Percentiles rank a stretch among this genome's conserved stretches.
phyloP scores from a whole-genome alignment of 345 rosid species.

The Citrus sp. region DNA sequence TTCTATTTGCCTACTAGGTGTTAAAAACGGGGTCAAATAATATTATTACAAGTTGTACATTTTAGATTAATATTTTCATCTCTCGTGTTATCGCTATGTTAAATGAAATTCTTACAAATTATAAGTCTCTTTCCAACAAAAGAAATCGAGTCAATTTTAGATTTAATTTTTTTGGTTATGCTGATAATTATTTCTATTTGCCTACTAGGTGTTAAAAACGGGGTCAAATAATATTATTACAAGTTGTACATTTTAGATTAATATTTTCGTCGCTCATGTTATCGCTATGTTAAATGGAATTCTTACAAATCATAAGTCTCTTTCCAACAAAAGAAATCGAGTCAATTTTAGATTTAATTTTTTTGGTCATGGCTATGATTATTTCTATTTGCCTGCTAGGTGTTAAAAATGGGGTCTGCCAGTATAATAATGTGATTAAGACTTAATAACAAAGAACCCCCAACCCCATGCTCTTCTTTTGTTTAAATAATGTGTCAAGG shows the following conservation, averaged over 20 bases:
- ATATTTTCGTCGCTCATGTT: too few species aligned
- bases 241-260: too few species aligned
- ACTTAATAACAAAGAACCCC: not conserved
- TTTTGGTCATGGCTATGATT: not conserved
- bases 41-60: too few species aligned
- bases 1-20: not conserved
- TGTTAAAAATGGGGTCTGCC: not conserved
- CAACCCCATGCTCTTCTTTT: not conserved
- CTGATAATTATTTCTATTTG: not conserved
- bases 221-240: not conserved
- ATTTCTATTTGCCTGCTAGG: not conserved
- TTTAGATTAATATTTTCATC: too few species aligned
- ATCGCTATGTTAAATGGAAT: too few species aligned
- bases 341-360: not conserved
- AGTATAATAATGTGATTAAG: constrained; percentile 6
- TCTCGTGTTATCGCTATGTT: too few species aligned
- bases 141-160: too few species aligned
- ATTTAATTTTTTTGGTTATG: not conserved
- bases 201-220: not conserved
- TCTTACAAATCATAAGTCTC: too few species aligned
- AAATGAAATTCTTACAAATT: too few species aligned
- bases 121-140: too few species aligned
- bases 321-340: too few species aligned
- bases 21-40: not conserved
- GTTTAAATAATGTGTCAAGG: not conserved